A percentile compares a stretch with the other conserved stretches of the same genome.
Conservation (phyloP, 2,329 filamentous ascomycete genomes). For the Aureobasidium lini region DNA sequence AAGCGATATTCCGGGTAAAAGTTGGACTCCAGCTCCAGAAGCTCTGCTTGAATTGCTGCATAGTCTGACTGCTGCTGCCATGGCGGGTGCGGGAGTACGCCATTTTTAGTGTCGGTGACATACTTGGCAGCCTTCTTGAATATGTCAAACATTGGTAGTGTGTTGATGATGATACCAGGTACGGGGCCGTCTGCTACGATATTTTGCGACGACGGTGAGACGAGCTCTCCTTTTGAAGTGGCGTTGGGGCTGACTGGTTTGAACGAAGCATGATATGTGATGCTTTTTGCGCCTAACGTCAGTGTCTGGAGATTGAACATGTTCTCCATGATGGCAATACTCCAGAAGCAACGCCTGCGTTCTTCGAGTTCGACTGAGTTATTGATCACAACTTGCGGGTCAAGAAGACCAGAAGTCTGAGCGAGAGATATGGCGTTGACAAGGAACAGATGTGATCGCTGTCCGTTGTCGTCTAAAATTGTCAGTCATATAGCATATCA, state of each 20-base stretch:
- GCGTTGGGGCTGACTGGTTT: conserved; percentile 7
- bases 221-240: background rate
- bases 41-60: background rate
- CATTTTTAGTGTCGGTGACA: background rate
- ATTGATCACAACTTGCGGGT: background rate
- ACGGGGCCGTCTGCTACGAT: conserved; percentile 4
- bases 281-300: background rate
- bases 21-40: conserved; percentile 4
- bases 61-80: conserved; percentile 12
- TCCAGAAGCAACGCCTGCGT: conserved; percentile 9
- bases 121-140: conserved; percentile 13
- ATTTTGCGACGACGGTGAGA: background rate
- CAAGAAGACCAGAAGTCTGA: background rate
- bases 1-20: conserved; percentile 8
- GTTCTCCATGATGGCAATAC: conserved; percentile 7
- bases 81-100: background rate
- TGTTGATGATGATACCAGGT: conserved; percentile 8
- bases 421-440: conserved; percentile 6
- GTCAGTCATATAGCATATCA: background rate
- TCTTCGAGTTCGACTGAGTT: background rate
- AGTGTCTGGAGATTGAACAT: conserved; percentile 7
- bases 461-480: conserved; percentile 1
- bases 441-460: conserved; percentile 2
- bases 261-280: background rate
- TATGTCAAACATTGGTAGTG: conserved; percentile 6